A percentile compares a stretch with the other conserved stretches of the same genome.
Evolutionary conservation across 176 grass and related monocot genomes (phyloP).

Genomic region (Phyllostachys edulis): DNA sequence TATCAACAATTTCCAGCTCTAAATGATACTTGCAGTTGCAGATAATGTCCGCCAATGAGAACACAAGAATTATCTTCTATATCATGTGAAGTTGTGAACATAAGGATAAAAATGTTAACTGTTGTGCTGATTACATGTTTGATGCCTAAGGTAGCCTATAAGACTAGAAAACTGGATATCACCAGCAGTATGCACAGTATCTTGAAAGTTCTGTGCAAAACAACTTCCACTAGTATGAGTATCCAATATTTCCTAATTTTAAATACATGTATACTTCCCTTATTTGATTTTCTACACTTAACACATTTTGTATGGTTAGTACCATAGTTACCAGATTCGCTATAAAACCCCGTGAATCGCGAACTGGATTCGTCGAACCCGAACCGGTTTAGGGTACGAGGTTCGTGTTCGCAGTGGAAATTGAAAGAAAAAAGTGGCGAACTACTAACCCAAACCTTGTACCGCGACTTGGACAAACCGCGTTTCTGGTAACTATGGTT

Average conservation of each 20-base stretch:
- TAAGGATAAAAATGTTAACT: neutral
- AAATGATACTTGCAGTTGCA: neutral
- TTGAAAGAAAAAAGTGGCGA: no score
- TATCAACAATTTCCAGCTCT: constrained; percentile 19
- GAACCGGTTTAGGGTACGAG: no score
- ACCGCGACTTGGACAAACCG: no score
- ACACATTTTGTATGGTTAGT: neutral
- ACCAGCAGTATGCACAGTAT: neutral
- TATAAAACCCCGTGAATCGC: no score
- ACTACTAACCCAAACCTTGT: no score
- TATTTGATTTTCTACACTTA: neutral
- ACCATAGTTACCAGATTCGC: neutral
- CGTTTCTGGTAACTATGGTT: neutral
- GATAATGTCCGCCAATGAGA: neutral
- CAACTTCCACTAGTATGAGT: neutral
- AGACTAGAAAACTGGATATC: neutral
- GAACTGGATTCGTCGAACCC: no score
- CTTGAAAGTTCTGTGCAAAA: neutral
- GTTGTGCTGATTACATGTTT: neutral
- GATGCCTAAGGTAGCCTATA: neutral
- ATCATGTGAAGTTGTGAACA: neutral
- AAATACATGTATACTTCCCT: neutral
- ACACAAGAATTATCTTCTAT: neutral
- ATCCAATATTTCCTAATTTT: neutral
- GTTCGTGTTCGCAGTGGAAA: no score